Evolutionary conservation across 257 asterid genomes (phyloP).

Genomic region (Rauvolfia tetraphylla): DNA sequence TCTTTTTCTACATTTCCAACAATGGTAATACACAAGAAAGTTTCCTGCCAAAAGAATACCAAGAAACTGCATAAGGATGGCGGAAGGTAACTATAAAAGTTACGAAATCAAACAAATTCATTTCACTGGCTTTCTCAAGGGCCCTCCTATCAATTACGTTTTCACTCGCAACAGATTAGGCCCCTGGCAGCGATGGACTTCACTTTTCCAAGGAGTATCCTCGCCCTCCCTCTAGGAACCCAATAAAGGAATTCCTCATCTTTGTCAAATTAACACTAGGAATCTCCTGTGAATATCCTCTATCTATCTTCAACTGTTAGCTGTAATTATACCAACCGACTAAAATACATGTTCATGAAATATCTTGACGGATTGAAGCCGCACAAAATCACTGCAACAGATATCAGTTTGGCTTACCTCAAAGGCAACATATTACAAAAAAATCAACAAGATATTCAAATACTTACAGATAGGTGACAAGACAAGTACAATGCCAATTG

Average conservation of each 20-base stretch:
- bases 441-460: not conserved
- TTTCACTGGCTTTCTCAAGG: not conserved
- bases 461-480: slow-evolving; percentile 76
- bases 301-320: slow-evolving; percentile 26
- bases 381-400: slow-evolving; percentile 66
- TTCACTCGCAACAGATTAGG: not conserved
- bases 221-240: not conserved
- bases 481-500: slow-evolving; percentile 75
- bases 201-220: not conserved
- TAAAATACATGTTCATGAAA: slow-evolving; percentile 82
- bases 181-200: not conserved
- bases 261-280: slow-evolving; percentile 2
- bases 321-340: slow-evolving; percentile 45
- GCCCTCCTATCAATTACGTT: not conserved
- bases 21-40: slow-evolving; percentile 13
- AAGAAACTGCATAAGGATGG: slow-evolving; percentile 6
- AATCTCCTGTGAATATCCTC: slow-evolving; percentile 22
- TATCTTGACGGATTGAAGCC: slow-evolving; percentile 97
- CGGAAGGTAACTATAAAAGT: not conserved
- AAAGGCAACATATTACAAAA: not conserved
- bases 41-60: not conserved
- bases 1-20: slow-evolving; percentile 2
- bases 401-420: slow-evolving; percentile 11
- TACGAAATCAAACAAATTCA: not conserved
- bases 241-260: not conserved